Conservation (phyloP, 2,329 filamentous ascomycete genomes). For the Aspergillus novoparasiticus region DNA sequence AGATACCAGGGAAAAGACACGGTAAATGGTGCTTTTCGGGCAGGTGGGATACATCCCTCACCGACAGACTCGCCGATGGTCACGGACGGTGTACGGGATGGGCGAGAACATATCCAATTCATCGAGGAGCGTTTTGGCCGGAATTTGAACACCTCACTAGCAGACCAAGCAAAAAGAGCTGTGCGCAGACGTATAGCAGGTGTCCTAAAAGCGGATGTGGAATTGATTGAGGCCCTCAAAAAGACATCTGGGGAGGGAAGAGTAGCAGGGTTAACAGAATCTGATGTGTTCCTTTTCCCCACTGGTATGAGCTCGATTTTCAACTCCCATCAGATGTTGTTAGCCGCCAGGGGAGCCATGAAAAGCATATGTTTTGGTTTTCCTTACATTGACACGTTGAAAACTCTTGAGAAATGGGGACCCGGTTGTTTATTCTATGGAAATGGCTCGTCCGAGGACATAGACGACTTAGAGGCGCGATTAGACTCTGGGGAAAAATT, state of each 20-base stretch:
- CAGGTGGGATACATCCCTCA: conserved; percentile 37
- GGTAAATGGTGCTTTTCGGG: conserved; percentile 44
- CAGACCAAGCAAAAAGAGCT: conserved; percentile 79
- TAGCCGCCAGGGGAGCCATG: conserved; percentile 63
- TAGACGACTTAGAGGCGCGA: conserved; percentile 78
- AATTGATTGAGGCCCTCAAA: conserved; percentile 63
- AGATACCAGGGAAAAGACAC: conserved; percentile 72
- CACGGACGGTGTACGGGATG: conserved; percentile 38
- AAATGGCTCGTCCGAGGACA: conserved; percentile 71
- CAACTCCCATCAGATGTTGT: conserved; percentile 75
- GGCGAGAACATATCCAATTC: conserved; percentile 73
- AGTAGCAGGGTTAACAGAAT: conserved; percentile 67
- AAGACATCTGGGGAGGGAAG: conserved; percentile 36
- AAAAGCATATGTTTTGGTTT: conserved; percentile 95
- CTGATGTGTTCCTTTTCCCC: conserved; percentile 87
- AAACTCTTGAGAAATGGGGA: conserved; percentile 92
- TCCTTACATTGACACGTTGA: conserved; percentile 94
- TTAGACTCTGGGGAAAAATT: conserved; percentile 73
- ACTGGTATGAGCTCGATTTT: conserved; percentile 96
- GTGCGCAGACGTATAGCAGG: conserved; percentile 87
- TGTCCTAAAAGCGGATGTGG: conserved; percentile 72
- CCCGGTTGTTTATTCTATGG: conserved; percentile 89
- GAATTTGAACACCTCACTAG: conserved; percentile 79
- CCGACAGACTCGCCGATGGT: conserved; percentile 35
- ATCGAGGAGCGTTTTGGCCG: conserved; percentile 93